Evolutionary conservation across 768 basidiomycete genomes (phyloP).

Genomic region (Mycena amicta): DNA sequence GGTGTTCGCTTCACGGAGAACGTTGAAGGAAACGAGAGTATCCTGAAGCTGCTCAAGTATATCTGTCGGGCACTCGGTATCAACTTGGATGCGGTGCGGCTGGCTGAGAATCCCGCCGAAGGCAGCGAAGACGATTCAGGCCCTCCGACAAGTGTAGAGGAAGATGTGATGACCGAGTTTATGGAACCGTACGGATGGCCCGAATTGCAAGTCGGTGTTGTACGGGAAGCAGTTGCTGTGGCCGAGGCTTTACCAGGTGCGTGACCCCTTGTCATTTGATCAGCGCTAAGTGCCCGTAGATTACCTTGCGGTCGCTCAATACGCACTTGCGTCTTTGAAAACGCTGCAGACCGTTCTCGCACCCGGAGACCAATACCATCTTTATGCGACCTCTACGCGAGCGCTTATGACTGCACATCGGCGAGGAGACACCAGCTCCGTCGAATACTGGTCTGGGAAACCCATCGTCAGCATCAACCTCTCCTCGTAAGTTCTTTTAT

Average conservation of each 20-base stretch:
- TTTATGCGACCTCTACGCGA: slow-evolving; percentile 71
- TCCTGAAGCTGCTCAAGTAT: slow-evolving; percentile 74
- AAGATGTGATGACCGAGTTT: slow-evolving; percentile 43
- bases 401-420: slow-evolving; percentile 75
- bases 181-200: slow-evolving; percentile 85
- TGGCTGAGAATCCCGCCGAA: slow-evolving; percentile 35
- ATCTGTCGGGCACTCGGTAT: slow-evolving; percentile 82
- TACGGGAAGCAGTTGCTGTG: slow-evolving; percentile 89
- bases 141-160: slow-evolving; percentile 33
- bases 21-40: slow-evolving; percentile 77
- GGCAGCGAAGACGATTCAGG: slow-evolving; percentile 15
- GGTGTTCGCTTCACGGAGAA: slow-evolving; percentile 76
- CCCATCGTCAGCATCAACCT: slow-evolving; percentile 81
- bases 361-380: slow-evolving; percentile 76
- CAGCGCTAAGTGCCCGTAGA: slow-evolving; percentile 48
- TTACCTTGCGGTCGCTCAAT: slow-evolving; percentile 81
- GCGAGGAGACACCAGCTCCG: slow-evolving; percentile 67
- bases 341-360: slow-evolving; percentile 69
- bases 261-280: slow-evolving; percentile 21
- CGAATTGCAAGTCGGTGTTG: slow-evolving; percentile 90
- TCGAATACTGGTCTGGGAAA: slow-evolving; percentile 88
- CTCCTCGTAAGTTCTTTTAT: slow-evolving; percentile 59
- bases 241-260: slow-evolving; percentile 89
- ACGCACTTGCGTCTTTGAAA: slow-evolving; percentile 86
- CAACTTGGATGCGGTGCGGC: slow-evolving; percentile 69